A percentile compares a stretch with the other conserved stretches of the same genome.
Conservation (phyloP, 495 filamentous ascomycete genomes). For the Annulohypoxylon nitens region DNA sequence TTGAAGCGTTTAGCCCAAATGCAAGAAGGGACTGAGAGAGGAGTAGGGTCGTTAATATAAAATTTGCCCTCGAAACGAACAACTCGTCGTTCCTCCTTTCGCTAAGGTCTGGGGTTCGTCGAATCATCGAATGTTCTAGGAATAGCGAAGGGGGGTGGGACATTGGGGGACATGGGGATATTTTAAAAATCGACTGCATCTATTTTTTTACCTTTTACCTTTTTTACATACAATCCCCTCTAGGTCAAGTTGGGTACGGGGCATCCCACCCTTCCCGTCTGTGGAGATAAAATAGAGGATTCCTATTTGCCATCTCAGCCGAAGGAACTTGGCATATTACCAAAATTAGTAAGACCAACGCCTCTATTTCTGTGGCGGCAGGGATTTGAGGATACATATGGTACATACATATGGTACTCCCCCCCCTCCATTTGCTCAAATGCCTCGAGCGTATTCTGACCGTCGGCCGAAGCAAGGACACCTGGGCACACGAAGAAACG, state of each 20-base stretch:
- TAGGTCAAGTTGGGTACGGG: constrained; percentile 42
- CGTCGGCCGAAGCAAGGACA: constrained; percentile 36
- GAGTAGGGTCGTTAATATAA: constrained; percentile 40
- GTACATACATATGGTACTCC: constrained; percentile 42
- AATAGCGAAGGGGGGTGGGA: constrained; percentile 27
- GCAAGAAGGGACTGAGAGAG: constrained; percentile 38
- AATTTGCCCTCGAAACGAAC: constrained; percentile 32
- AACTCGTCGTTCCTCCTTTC: constrained; percentile 22
- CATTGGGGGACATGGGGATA: constrained; percentile 29
- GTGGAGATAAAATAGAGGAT: constrained; percentile 38
- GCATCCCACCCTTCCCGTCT: constrained; percentile 47
- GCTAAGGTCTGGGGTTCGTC: constrained; percentile 30
- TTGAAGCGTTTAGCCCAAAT: constrained; percentile 27
- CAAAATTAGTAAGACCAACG: constrained; percentile 47
- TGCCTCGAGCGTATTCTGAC: constrained; percentile 35
- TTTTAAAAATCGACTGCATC: constrained; percentile 32
- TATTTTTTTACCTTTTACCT: not conserved
- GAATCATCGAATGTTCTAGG: constrained; percentile 49
- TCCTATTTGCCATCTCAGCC: constrained; percentile 42
- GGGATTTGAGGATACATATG: constrained; percentile 43
- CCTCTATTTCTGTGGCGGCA: constrained; percentile 35
- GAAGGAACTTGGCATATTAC: constrained; percentile 45
- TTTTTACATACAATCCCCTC: constrained; percentile 20
- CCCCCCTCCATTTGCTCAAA: constrained; percentile 26
- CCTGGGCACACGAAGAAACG: constrained; percentile 40